Base-by-base conservation (phyloP, 1,284 basidiomycete species). In the Rhodotorula glutinis region DNA sequence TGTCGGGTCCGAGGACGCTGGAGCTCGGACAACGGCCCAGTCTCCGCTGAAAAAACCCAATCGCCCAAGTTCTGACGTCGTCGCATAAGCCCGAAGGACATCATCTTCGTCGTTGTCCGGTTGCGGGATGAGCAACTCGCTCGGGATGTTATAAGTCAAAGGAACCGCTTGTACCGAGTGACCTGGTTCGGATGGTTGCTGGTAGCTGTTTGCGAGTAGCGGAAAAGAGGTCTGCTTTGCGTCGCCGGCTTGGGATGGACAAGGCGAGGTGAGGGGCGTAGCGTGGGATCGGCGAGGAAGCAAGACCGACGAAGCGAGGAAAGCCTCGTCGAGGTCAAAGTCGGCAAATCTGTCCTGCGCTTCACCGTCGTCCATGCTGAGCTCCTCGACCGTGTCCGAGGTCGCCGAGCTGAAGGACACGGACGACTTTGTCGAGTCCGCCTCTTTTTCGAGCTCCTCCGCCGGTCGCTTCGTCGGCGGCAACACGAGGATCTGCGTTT, bases 11-110 rank as follows among this genome's bases (percentile, higher is more conserved):
- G 21, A 25, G 3, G 21, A 5, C 14, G 16, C 44, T 19, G 13
- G 21, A 29, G 17, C 27, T 13, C 13, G 23, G 5, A 40, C 13
- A 76, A 87, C 73, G 75, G 91, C 92, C 92, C 92, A 95, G 77
- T 96, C 91, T 43, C 90, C 90, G 72, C 87, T 87, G 71, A 94
- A 85, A 7, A 90, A 80, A 0, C 92, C 92, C 38, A 92, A 79
- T 57, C 83, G 82, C 17, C 86, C 86, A 23, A 97, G 81, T 60
- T 90, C 87, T 25, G 81, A 77, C 4, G 87, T 85, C 29, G 83
- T 81, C 33, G 87, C 71, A 73, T 85, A 87, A 0, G 89, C 70
- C 3, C 61, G 53, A 3, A 58, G 46, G 29, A 67, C 49, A 29
- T 71, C 70, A 61, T 74, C 71, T 47, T 69, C 60, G 21, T 67